Evolutionary conservation across 2,329 filamentous ascomycete genomes (phyloP), one percentile per base, ranked within the genome.

Genomic region (Cryphonectria radicalis): DNA sequence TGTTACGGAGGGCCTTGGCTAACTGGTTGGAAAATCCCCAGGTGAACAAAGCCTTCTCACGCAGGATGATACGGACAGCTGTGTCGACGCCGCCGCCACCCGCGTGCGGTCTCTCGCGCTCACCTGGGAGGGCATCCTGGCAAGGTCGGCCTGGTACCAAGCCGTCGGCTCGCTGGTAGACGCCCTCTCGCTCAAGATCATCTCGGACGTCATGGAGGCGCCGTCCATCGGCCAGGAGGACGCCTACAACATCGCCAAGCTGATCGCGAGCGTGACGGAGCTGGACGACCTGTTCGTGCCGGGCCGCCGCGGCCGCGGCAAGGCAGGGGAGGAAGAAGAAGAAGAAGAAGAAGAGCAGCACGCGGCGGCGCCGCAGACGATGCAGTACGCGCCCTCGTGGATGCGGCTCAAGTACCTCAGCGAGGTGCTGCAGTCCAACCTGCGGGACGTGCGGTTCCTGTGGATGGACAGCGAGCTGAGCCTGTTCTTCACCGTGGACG

Each of bases 391-490:
- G 4, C 82, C 84, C 3, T 85, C 84, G 65, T 92, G 90, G 90
- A 82, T 91, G 71, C 85, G 89, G 65, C 83, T 92, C 72, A 89
- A 91, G 79, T 91, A 88, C 75, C 82, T 92, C 25, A 87, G 86
- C 73, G 87, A 91, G 78, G 86, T 91, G 40, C 81, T 92, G 74
- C 89, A 92, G 81, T 90, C 89, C 75, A 91, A 91, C 76, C 81
- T 91, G 68, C 87, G 86, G 73, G 90, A 91, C 73, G 87, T 92
- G 70, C 84, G 83, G 70, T 91, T 84, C 73, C 79, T 92, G 53
- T 92, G 90, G 90, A 84, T 87, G 76, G 89, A 92, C 73, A 89
- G 89, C 78, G 89, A 91, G 78, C 81, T 92, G 59, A 90, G 89
- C 73, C 77, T 91, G 53, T 90, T 91, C 78, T 91, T 91, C 75